These are phyloP conservation scores for Pyrenopolyporus hunteri DNA, from an alignment of 495 filamentous ascomycete genomes.

Conservation along the genomic window DNA sequence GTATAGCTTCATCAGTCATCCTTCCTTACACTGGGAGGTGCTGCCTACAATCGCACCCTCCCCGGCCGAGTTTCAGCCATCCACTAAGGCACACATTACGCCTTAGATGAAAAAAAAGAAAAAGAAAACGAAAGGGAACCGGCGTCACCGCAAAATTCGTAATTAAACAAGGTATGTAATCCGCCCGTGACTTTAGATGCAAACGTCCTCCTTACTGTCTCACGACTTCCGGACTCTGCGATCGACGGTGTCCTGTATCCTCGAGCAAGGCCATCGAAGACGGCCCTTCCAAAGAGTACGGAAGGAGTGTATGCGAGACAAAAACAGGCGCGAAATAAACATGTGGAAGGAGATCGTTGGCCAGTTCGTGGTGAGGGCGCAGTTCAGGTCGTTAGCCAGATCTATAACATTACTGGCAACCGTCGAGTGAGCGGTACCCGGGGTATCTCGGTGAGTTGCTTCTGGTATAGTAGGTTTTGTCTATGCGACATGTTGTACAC, in stretches of 20 bases:
- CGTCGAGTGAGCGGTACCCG: conserved; percentile 28
- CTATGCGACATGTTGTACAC: conserved; percentile 5
- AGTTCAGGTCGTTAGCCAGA: conserved; percentile 46
- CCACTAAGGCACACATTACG: conserved; percentile 32
- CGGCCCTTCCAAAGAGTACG: conserved; percentile 25
- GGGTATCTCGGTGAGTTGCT: conserved; percentile 31
- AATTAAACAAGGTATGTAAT: conserved; percentile 49
- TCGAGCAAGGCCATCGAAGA: conserved; percentile 26
- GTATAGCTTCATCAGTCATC: conserved; percentile 48
- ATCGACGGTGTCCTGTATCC: conserved; percentile 37
- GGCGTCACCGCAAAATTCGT: conserved; percentile 40
- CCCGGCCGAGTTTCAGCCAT: conserved; percentile 30
- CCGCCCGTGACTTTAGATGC: conserved; percentile 44
- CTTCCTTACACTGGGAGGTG: conserved; percentile 33
- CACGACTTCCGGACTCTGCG: conserved; percentile 33
- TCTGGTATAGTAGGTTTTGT: conserved; percentile 16
- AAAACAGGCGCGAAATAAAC: conserved; percentile 42
- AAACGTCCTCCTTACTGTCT: conserved; percentile 34
- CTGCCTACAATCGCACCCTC: conserved; percentile 21
- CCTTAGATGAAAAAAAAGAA: conserved; percentile 29
- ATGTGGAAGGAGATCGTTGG: conserved; percentile 41
- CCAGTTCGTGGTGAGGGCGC: conserved; percentile 39
- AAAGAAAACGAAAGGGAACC: conserved; percentile 34
- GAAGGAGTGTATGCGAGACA: conserved; percentile 29
- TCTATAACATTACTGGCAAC: conserved; percentile 41